Evolutionary conservation across 495 filamentous ascomycete genomes (phyloP), one percentile per base, ranked within the genome.

Genomic region (Coniosporium apollinis): DNA sequence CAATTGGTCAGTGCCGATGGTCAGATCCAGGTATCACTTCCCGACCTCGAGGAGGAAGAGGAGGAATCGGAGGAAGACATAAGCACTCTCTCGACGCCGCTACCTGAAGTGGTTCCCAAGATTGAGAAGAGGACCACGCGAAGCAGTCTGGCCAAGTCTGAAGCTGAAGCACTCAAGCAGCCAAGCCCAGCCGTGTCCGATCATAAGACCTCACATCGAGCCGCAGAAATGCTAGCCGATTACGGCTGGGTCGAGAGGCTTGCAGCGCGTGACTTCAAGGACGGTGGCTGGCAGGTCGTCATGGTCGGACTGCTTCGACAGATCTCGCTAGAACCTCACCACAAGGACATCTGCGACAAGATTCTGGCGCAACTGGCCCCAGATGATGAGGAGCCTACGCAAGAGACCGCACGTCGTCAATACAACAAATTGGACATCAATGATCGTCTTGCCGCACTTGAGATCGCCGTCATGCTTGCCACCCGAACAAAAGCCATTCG

Each of bases 271-370:
- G 78, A 94, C 44, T 94, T 94, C 56, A 67, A 74, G 34, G 72
- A 89, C 25, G 91, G 87, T 33, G 85, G 83, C 20, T 97, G 89
- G 89, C 69, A 94, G 48, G 47, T 81, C 38, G 84, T 94, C 36
- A 67, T 97, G 50, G 73, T 93, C 20, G 89, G 89, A 8, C 59
- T 96, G 10, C 52, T 97, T 15, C 65, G 92, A 41, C 82, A 85
- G 44, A 64, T 97, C 7, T 89, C 87, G 11, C 71, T 74, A 50
- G 73, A 69, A 33, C 70, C 74, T n/a, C 64, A 72, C 8, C 65
- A 72, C 29, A 67, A 79, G 32, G 65, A 67, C n/a, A 52, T 57
- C 18, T 94, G 85, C 49, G 82, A 93, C 43, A 68, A 77, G 29
- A 69, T 96, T 4, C 59, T 97, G 24, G 58, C 70, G 28, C 63